Base-by-base conservation (phyloP, 257 asterid genomes). In the Fraxinus quadrangulata region DNA sequence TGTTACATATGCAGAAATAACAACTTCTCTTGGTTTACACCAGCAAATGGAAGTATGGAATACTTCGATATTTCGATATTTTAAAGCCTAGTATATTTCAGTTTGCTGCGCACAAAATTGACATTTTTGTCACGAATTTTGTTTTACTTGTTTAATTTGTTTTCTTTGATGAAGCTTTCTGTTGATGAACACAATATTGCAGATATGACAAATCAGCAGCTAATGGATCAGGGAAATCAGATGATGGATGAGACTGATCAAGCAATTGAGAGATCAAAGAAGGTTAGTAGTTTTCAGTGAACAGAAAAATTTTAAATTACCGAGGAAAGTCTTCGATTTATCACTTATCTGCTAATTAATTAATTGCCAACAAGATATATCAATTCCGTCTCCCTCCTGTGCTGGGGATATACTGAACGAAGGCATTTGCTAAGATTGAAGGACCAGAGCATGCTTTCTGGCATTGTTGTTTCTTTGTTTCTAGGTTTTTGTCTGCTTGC, bases 171-270 rank as follows among this genome's bases (percentile, higher is more conserved):
- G 80, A 77, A 75, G 73, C 33, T 9, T 84, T 78, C 83, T 82
- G 79, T 77, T 26, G 12, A 63, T 71, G 65, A 59, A 39, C 77
- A 33, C 75, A 74, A 39, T 71, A 67, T 81, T 88, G 86, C 94
- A 96, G 99, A 88, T 76, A 92, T 96, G 99, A 67, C 92, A 76
- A 96, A 96, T 85, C 94, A 93, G 87, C 97, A 96, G 84, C 90
- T 96, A 54, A 23, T 90, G 81, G 98, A 92, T 87, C 89, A 84
- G 40, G 99, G 98, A 74, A 87, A 89, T 84, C 88, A 81, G 70
- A 92, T 86, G 97, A 93, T 93, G 97, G 94, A 92, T 83, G 97
- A 96, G 87, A 93, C 98, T 66, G 98, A 96, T 83, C 95, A 93
- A 84, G 91, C 87, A 74, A 93, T 96, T 80, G 96, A 96, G 81